These are phyloP conservation scores for Pythium periplocum DNA, from an alignment of 352 stramenopile genomes.

Conservation along the genomic window DNA sequence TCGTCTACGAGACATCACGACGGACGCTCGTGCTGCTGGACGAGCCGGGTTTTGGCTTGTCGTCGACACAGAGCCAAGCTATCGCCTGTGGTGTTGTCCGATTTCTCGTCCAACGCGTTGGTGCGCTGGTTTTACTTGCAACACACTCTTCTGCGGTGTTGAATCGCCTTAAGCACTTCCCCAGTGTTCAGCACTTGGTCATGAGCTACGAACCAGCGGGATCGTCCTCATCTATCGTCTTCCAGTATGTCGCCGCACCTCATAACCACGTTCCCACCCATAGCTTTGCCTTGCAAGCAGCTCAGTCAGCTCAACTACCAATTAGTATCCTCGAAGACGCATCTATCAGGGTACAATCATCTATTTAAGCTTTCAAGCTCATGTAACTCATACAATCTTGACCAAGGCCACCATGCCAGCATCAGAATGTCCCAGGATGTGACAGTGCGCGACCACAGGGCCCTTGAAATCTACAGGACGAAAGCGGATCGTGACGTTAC, in stretches of 20 bases:
- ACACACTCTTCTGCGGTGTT: constrained; percentile 15
- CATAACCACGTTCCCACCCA: constrained; percentile 1
- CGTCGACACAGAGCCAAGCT: constrained; percentile 18
- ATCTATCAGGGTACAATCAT: neutral
- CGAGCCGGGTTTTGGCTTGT: constrained; percentile 38
- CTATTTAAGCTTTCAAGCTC: no score
- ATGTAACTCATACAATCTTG: constrained; percentile 24
- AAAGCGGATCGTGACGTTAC: constrained; percentile 83
- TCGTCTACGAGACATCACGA: constrained; percentile 20
- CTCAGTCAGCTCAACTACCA: neutral
- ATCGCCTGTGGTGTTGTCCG: constrained; percentile 20
- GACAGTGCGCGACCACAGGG: constrained; percentile 64
- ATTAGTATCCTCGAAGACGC: neutral
- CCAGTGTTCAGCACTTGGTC: no score
- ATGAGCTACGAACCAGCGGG: no score
- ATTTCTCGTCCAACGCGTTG: constrained; percentile 21
- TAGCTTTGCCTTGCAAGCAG: constrained; percentile 10
- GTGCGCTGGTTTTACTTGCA: constrained; percentile 31
- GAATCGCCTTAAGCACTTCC: no score
- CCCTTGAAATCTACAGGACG: constrained; percentile 59
- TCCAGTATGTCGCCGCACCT: constrained; percentile 4
- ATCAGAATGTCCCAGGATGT: constrained; percentile 78
- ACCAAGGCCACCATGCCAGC: constrained; percentile 68
- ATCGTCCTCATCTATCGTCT: constrained; percentile 4
- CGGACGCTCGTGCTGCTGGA: constrained; percentile 40